Evolutionary conservation across 1,284 basidiomycete species (phyloP).

Genomic region (Rhizoctonia solani): DNA sequence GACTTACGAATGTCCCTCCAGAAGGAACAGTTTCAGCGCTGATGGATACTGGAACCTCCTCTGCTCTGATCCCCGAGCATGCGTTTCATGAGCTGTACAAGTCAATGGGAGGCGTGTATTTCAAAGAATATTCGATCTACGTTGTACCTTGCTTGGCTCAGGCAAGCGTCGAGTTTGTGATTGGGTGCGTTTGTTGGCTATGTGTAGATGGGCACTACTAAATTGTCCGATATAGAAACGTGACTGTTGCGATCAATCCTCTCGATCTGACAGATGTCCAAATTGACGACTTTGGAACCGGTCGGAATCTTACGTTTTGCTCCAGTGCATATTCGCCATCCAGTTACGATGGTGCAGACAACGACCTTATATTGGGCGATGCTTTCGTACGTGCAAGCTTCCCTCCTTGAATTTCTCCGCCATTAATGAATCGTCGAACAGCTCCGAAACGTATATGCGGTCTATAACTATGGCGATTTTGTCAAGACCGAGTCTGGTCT

Average conservation of each 20-base stretch:
- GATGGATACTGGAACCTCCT: conserved; percentile 32
- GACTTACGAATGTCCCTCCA: background rate
- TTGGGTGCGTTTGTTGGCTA: conserved; percentile 1
- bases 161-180: background rate
- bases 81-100: conserved; percentile 12
- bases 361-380: conserved; percentile 21
- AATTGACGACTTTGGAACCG: background rate
- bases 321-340: background rate
- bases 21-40: conserved; percentile 9
- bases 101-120: conserved; percentile 8
- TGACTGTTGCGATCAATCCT: background rate
- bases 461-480: conserved; percentile 31
- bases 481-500: conserved; percentile 1
- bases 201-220: background rate
- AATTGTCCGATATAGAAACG: conserved; percentile 1
- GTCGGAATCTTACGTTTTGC: background rate
- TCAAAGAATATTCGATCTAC: background rate
- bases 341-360: conserved; percentile 3
- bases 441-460: conserved; percentile 27
- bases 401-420: background rate
- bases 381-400: conserved; percentile 6
- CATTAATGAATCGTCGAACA: background rate
- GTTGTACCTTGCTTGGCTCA: conserved; percentile 20
- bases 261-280: background rate
- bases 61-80: background rate